These are phyloP conservation scores for Entonaema liquescens DNA, from an alignment of 495 filamentous ascomycete genomes.

Conservation along the genomic window DNA sequence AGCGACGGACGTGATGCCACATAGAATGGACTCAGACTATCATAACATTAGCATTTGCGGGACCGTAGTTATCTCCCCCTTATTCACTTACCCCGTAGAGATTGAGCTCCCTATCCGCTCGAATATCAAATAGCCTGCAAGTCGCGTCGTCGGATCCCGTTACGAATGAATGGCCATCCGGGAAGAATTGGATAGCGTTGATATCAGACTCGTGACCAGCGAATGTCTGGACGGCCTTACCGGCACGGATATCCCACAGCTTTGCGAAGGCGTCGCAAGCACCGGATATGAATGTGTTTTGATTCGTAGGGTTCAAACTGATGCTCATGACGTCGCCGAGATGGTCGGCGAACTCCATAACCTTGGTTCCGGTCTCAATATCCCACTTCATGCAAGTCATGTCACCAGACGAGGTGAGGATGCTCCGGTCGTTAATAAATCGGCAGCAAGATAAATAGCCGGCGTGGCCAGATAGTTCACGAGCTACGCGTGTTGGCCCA, in stretches of 20 bases:
- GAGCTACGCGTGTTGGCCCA: conserved; percentile 93
- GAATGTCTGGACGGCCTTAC: conserved; percentile 98
- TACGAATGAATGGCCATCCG: conserved; percentile 97
- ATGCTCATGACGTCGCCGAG: conserved; percentile 99
- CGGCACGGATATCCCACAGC: conserved; percentile 97
- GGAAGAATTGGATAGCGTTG: conserved; percentile 99
- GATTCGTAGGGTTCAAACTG: conserved; percentile 98
- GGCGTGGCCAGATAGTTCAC: conserved; percentile 95
- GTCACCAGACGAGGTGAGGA: conserved; percentile 96
- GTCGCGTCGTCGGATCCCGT: conserved; percentile 98
- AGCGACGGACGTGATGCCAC: conserved; percentile 97
- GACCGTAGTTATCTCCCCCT: not conserved
- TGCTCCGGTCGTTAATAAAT: conserved; percentile 98
- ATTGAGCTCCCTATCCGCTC: conserved; percentile 95
- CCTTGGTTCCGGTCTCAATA: conserved; percentile 95
- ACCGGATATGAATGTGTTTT: conserved; percentile 97
- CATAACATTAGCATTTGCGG: conserved; percentile 31
- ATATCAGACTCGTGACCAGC: conserved; percentile 99
- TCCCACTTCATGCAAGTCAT: conserved; percentile 99
- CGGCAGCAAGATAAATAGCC: conserved; percentile 98
- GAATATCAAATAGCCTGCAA: conserved; percentile 96
- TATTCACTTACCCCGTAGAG: conserved; percentile 82
- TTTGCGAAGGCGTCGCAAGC: conserved; percentile 99
- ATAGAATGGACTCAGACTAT: conserved; percentile 95
- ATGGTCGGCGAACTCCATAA: conserved; percentile 98